These are phyloP conservation scores for Buxus sempervirens DNA, from an alignment of 164 flowering plant species.

Conservation along the genomic window DNA sequence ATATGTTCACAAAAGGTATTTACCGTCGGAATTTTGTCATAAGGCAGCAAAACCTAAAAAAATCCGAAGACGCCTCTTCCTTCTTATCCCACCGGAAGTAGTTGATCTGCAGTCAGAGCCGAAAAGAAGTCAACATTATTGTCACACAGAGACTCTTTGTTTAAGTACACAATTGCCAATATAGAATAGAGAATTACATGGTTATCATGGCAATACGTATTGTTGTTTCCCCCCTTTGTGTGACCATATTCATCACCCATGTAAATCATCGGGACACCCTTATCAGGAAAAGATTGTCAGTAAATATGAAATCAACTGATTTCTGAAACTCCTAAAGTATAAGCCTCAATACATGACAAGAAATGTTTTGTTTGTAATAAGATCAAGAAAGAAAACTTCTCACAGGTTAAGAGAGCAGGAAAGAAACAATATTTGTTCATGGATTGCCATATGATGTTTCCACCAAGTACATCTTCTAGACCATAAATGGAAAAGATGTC, in stretches of 20 bases:
- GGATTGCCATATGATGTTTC: too few relatives aligned
- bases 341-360: neutral
- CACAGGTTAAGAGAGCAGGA: too few relatives aligned
- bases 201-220: slow-evolving; percentile 93
- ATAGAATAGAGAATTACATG: slow-evolving; percentile 41
- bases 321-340: neutral
- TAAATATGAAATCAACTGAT: neutral
- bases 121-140: neutral
- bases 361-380: neutral
- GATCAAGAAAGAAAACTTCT: neutral
- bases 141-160: neutral
- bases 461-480: too few relatives aligned
- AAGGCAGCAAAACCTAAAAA: slow-evolving; percentile 82
- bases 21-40: slow-evolving; percentile 76
- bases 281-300: slow-evolving; percentile 21
- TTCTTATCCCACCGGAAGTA: slow-evolving; percentile 92
- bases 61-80: slow-evolving; percentile 69
- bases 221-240: slow-evolving; percentile 97
- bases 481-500: neutral
- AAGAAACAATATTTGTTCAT: too few relatives aligned
- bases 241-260: slow-evolving; percentile 99
- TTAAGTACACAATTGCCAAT: neutral
- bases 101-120: slow-evolving; percentile 54
- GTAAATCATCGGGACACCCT: slow-evolving; percentile 96
- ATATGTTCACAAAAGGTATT: slow-evolving; percentile 8